Evolutionary conservation across 2,329 filamentous ascomycete species (phyloP), one percentile per base, ranked within the genome.

Genomic region (Fusarium newnesense): DNA sequence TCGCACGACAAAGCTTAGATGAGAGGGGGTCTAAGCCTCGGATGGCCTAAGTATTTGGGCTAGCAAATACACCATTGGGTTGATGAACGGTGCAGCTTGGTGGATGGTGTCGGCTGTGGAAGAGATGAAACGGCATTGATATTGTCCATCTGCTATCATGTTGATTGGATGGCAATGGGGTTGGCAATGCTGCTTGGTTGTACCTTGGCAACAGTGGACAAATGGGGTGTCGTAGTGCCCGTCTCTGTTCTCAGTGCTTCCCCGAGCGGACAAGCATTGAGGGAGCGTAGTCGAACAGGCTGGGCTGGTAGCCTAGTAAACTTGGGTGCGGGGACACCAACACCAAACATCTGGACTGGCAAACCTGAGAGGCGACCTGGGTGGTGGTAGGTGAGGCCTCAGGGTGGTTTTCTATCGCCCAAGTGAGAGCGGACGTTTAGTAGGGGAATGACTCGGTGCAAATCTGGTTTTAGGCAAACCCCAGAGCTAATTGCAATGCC

Each of bases 1-100:
- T 75, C 64, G 61, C 72, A 69, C 69, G 70, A 61, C 53, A 64
- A 70, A 67, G 60, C 69, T 74, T 70, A 74, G 70, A 74, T 66
- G 60, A 64, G 70, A 69, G 64, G 70, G 72, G 73, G 52, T 63
- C 66, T 65, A 50, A 59, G 72, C 40, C 57, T 75, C 49, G 43
- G 57, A 58, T 56, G 64, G 50, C 64, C 56, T 52, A 39, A 49
- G 53, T 56, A 70, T 63, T 72, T 76, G 67, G 70, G 60, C 70
- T 71, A 69, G 66, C 60, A 65, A 60, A 59, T 67, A 64, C 70
- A 65, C 60, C 69, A 60, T 73, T 77, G 67, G 69, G 65, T 72
- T 53, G 61, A 60, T 67, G 54, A 49, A 53, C 60, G 52, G 58
- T 64, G 66, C 44, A 65, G 40, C 72, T 72, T 64, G 44, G 44